These are phyloP conservation scores for Hypoxylon trugodes DNA, from an alignment of 495 filamentous ascomycete genomes.

Conservation along the genomic window DNA sequence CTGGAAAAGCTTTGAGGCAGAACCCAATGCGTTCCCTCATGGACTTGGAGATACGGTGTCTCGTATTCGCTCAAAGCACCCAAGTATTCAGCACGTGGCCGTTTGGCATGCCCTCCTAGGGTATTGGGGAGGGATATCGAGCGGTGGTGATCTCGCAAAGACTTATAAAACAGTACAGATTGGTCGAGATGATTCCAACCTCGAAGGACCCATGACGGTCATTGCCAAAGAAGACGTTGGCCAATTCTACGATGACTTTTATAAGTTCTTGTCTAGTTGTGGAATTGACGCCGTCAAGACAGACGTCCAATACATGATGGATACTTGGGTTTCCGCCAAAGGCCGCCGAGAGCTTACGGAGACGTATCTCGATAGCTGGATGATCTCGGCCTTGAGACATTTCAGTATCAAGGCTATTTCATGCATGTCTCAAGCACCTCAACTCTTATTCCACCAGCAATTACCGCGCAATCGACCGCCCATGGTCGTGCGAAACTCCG, in stretches of 20 bases:
- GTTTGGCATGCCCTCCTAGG: slow-evolving; percentile 97
- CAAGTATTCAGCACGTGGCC: slow-evolving; percentile 81
- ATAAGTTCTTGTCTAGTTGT: slow-evolving; percentile 71
- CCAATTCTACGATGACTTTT: slow-evolving; percentile 91
- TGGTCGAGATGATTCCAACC: slow-evolving; percentile 54
- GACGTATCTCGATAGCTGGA: slow-evolving; percentile 89
- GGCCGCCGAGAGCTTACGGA: slow-evolving; percentile 72
- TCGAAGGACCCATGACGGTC: slow-evolving; percentile 73
- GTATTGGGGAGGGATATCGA: slow-evolving; percentile 92
- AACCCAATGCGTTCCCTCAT: slow-evolving; percentile 77
- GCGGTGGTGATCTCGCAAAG: slow-evolving; percentile 72
- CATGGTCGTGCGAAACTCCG: slow-evolving; percentile 82
- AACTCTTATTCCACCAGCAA: slow-evolving; percentile 84
- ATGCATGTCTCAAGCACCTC: slow-evolving; percentile 90
- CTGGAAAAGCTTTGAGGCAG: slow-evolving; percentile 82
- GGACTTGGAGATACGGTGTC: slow-evolving; percentile 75
- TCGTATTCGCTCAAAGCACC: slow-evolving; percentile 72
- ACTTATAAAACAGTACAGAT: slow-evolving; percentile 81
- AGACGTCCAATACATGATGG: slow-evolving; percentile 87
- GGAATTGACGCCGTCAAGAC: slow-evolving; percentile 89
- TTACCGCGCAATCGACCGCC: slow-evolving; percentile 74
- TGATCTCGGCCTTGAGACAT: slow-evolving; percentile 74
- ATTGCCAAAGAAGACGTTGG: slow-evolving; percentile 75
- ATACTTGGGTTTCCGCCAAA: slow-evolving; percentile 72
- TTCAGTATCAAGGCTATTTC: slow-evolving; percentile 82